Evolutionary conservation across 2,329 filamentous ascomycete species (phyloP).

Genomic region (Fusarium abutilonis): DNA sequence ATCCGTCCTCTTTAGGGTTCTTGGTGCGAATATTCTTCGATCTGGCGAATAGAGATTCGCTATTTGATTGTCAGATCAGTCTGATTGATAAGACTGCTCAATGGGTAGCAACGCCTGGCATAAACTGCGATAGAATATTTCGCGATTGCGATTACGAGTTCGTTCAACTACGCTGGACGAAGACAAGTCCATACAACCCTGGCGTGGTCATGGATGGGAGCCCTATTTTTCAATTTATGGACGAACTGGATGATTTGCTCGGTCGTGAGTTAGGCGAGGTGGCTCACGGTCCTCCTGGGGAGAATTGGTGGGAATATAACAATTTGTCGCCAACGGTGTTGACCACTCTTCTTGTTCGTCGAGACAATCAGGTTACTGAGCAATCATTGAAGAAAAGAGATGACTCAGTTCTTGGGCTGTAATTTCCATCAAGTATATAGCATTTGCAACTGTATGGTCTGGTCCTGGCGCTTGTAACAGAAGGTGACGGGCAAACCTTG

Average conservation of each 20-base stretch:
- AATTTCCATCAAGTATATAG: no score
- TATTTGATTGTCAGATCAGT: not conserved
- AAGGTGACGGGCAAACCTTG: no score
- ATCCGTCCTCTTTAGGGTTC: not conserved
- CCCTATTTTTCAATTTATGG: no score
- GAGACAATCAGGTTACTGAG: not conserved
- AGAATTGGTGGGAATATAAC: no score
- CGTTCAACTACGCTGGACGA: not conserved
- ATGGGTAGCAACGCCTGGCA: not conserved
- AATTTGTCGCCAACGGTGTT: not conserved
- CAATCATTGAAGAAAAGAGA: no score
- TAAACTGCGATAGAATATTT: fast-evolving
- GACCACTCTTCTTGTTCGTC: not conserved
- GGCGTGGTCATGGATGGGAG: no score
- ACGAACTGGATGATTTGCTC: not conserved
- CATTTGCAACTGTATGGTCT: no score
- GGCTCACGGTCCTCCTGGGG: no score
- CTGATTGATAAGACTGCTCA: not conserved
- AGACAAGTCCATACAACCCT: fast-evolving
- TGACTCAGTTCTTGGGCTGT: no score
- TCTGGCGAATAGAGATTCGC: fast-evolving
- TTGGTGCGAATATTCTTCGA: not conserved
- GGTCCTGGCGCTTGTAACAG: no score
- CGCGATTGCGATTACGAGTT: not conserved
- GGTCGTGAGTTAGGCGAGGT: no score